These are phyloP conservation scores for Metarhizium rileyi DNA, from an alignment of 2,329 filamentous ascomycete genomes.

Conservation along the genomic window DNA sequence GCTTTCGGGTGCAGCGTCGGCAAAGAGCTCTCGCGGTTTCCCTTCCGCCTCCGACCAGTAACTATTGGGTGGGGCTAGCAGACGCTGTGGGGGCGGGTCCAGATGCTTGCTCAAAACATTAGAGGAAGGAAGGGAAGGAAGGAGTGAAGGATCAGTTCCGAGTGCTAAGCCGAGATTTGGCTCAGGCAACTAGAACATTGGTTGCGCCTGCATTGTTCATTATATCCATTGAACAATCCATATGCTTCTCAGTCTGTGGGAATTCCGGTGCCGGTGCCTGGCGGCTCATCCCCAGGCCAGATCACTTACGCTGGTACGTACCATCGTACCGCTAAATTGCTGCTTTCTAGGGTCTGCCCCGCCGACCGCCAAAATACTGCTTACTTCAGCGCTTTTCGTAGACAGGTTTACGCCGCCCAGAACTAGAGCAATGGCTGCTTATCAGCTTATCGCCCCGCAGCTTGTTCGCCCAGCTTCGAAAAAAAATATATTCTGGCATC, in stretches of 20 bases:
- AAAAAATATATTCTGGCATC: slow-evolving; percentile 4
- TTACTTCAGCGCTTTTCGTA: too few species aligned
- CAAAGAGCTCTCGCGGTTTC: slow-evolving; percentile 1
- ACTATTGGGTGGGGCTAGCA: neutral
- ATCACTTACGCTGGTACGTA: too few species aligned
- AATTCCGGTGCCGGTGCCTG: too few species aligned
- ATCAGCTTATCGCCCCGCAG: slow-evolving; percentile 19
- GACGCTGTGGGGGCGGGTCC: neutral
- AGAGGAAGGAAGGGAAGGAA: neutral
- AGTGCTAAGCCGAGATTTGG: neutral
- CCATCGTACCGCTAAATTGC: too few species aligned
- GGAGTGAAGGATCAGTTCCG: neutral
- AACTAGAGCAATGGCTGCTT: slow-evolving; percentile 7
- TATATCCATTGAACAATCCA: too few species aligned
- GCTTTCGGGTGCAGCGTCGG: slow-evolving; percentile 3
- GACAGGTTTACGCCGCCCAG: too few species aligned
- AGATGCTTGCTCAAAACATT: neutral
- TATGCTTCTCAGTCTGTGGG: too few species aligned
- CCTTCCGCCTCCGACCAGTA: neutral
- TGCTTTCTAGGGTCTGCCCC: too few species aligned
- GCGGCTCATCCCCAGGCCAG: too few species aligned
- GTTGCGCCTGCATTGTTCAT: too few species aligned
- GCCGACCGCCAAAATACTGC: too few species aligned
- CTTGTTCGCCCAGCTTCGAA: neutral
- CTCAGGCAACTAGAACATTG: neutral